A percentile compares a stretch with the other conserved stretches of the same genome.
phyloP scores from a whole-genome alignment of 2,329 filamentous ascomycete genomes.

The Calonectria pauciramosa region DNA sequence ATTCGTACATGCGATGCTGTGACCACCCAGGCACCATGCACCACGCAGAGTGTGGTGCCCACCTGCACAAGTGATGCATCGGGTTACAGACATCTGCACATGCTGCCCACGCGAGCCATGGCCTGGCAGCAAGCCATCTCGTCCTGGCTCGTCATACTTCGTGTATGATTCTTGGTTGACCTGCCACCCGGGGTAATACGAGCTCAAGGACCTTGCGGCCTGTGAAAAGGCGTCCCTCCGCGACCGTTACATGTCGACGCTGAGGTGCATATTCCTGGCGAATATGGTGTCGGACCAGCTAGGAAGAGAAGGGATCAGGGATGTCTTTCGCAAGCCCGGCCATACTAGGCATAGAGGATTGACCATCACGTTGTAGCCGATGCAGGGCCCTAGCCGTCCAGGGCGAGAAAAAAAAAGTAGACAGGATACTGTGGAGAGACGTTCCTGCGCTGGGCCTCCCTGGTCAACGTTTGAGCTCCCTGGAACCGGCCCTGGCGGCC shows the following conservation, averaged over 20 bases:
- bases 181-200: constrained; percentile 43
- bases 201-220: constrained; percentile 29
- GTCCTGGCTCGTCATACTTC: constrained; percentile 23
- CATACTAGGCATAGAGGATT: constrained; percentile 49
- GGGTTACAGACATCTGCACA: constrained; percentile 30
- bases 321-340: constrained; percentile 51
- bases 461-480: constrained; percentile 34
- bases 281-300: constrained; percentile 33
- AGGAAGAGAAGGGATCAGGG: constrained; percentile 33
- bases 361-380: constrained; percentile 23
- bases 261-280: constrained; percentile 33
- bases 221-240: constrained; percentile 33
- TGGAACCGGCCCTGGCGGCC: constrained; percentile 32
- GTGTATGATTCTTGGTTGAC: constrained; percentile 39
- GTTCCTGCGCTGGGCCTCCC: constrained; percentile 37
- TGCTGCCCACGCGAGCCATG: constrained; percentile 42
- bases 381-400: constrained; percentile 37
- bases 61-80: constrained; percentile 31
- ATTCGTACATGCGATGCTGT: constrained; percentile 18
- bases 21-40: constrained; percentile 16
- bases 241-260: constrained; percentile 38
- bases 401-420: constrained; percentile 38
- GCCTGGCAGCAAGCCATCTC: constrained; percentile 31
- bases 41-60: constrained; percentile 16
- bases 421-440: constrained; percentile 10